These are phyloP conservation scores for apple (Malus domestica) DNA, from an alignment of 306 rosid species.

Conservation along the genomic window DNA sequence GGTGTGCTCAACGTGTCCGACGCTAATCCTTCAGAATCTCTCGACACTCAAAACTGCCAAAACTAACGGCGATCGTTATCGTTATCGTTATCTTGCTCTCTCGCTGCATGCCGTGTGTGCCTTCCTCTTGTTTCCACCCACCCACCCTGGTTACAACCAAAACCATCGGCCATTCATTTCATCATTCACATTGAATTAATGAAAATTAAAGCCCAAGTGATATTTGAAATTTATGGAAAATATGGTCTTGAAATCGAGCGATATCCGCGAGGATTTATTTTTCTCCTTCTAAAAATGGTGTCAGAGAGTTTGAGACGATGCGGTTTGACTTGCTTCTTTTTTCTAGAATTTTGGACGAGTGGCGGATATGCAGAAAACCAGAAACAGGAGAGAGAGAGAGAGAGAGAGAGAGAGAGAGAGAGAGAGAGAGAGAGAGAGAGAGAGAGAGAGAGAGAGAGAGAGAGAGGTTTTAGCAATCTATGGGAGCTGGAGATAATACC, in stretches of 20 bases:
- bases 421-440: not conserved
- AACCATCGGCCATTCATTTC: slow-evolving; percentile 9
- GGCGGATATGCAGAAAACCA: slow-evolving; percentile 15
- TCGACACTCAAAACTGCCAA: slow-evolving; percentile 7
- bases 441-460: not conserved
- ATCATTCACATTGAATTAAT: not conserved
- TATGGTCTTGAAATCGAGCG: not conserved
- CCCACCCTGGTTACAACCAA: slow-evolving; percentile 7
- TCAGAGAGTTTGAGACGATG: not conserved
- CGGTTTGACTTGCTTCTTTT: not conserved
- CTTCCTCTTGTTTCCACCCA: slow-evolving; percentile 11
- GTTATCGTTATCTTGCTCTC: not conserved
- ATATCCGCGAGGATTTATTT: slow-evolving; percentile 15
- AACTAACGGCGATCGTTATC: slow-evolving; percentile 28
- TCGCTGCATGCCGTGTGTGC: slow-evolving; percentile 14
- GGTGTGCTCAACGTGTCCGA: slow-evolving; percentile 34
- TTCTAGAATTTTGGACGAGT: not conserved
- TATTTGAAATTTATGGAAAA: not conserved
- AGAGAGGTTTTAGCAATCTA: slow-evolving; percentile 8
- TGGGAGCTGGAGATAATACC: not conserved
- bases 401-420: not conserved
- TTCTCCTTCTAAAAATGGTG: not conserved
- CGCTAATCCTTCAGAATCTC: slow-evolving; percentile 23
- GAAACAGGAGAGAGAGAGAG: not conserved
- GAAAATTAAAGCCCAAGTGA: not conserved